phyloP scores from a whole-genome alignment of 495 filamentous ascomycete genomes.

The Aspergillus mulundensis region DNA sequence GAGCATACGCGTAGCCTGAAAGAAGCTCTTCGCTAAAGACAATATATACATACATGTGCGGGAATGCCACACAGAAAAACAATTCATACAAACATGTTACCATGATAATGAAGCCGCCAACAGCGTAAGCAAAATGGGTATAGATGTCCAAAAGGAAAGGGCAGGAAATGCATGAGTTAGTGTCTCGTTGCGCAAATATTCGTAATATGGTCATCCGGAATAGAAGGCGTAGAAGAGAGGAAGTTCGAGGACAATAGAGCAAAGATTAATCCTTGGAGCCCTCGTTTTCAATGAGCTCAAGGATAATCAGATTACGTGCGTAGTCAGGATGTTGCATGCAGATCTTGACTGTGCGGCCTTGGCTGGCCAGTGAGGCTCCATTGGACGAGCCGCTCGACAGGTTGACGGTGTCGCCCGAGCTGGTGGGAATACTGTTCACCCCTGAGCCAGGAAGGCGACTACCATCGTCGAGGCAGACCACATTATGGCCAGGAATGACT shows the following conservation, averaged over 20 bases:
- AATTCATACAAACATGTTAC: background rate
- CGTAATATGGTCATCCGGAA: too few species aligned
- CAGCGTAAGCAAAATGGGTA: background rate
- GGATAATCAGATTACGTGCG: slow-evolving; percentile 73
- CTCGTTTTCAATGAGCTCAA: slow-evolving; percentile 92
- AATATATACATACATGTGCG: background rate
- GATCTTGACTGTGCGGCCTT: slow-evolving; percentile 73
- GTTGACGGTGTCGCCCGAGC: slow-evolving; percentile 22
- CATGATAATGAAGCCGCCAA: background rate
- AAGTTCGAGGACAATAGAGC: too few species aligned
- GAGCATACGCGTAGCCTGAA: too few species aligned
- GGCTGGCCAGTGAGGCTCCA: slow-evolving; percentile 22
- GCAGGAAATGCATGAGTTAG: background rate
- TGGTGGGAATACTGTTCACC: slow-evolving; percentile 29
- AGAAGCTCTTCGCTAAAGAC: background rate
- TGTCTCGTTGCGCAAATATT: too few species aligned
- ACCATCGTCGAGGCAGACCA: slow-evolving; percentile 85
- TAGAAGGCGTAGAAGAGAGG: background rate
- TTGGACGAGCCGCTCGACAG: slow-evolving; percentile 30
- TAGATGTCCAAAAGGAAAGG: background rate
- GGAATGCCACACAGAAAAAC: background rate
- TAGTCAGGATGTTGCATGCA: slow-evolving; percentile 91
- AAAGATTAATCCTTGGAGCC: slow-evolving; percentile 68
- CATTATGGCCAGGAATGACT: slow-evolving; percentile 86
- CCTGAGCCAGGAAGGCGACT: slow-evolving; percentile 44